Evolutionary conservation across 2,329 filamentous ascomycete species (phyloP).

Genomic region (Chaetoscypha palmicola): DNA sequence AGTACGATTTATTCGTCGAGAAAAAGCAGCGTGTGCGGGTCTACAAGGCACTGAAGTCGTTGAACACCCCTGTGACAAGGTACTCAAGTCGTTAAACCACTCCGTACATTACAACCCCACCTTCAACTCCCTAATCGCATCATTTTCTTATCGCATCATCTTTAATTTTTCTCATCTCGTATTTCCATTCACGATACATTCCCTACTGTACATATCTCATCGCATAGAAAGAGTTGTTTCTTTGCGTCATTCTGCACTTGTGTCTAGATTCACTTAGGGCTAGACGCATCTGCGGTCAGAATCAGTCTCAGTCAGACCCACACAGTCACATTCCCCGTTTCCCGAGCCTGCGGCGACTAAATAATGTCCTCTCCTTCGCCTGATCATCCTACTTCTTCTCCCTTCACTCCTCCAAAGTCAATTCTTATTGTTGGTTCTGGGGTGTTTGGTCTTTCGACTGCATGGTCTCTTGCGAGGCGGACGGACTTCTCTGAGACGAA

Average conservation of each 20-base stretch:
- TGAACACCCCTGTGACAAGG: too few relatives aligned
- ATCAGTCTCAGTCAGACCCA: not conserved
- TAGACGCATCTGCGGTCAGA: slow-evolving; percentile 3
- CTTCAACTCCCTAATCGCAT: not conserved
- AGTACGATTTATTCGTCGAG: too few relatives aligned
- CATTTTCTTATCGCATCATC: not conserved
- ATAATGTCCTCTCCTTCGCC: slow-evolving; percentile 6
- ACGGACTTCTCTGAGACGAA: slow-evolving; percentile 42
- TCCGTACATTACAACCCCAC: not conserved
- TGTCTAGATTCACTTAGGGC: not conserved
- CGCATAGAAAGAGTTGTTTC: not conserved
- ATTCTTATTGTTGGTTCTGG: slow-evolving; percentile 61
- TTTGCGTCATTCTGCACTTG: not conserved
- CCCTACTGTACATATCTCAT: not conserved
- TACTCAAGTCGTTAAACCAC: too few relatives aligned
- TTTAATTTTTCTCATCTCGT: not conserved
- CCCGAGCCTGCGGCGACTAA: not conserved
- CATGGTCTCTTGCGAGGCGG: slow-evolving; percentile 61
- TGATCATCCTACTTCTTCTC: not conserved
- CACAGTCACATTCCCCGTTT: slow-evolving; percentile 3
- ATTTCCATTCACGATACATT: not conserved
- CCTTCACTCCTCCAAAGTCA: slow-evolving; percentile 34
- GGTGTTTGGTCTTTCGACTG: slow-evolving; percentile 55
- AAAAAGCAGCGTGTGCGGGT: too few relatives aligned
- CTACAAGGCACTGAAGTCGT: too few relatives aligned